Evolutionary conservation across 2,329 filamentous ascomycete genomes (phyloP).

Genomic region (Aspergillus thermomutatus): DNA sequence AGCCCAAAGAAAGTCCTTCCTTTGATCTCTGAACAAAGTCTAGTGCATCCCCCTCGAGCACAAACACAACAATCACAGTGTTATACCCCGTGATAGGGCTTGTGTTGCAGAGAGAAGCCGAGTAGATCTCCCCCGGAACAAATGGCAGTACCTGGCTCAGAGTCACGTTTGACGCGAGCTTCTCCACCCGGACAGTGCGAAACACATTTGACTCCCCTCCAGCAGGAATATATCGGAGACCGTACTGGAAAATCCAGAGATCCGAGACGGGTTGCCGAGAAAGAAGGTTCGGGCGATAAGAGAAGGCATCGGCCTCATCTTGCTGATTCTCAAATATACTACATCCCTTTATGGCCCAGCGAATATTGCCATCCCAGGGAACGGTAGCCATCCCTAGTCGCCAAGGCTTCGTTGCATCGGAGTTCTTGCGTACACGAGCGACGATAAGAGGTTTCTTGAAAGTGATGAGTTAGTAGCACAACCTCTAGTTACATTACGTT

Average conservation of each 20-base stretch:
- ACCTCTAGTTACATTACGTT: not conserved
- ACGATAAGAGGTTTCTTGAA: not conserved
- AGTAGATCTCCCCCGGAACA: slow-evolving; percentile 26
- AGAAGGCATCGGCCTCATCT: slow-evolving; percentile 18
- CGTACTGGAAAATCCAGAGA: slow-evolving; percentile 28
- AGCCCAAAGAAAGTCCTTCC: slow-evolving; percentile 17
- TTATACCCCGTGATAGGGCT: slow-evolving; percentile 25
- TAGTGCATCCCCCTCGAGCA: slow-evolving; percentile 22
- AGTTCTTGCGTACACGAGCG: not conserved
- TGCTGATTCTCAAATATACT: slow-evolving; percentile 20
- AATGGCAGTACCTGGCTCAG: slow-evolving; percentile 23
- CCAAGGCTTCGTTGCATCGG: not conserved
- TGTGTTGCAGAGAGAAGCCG: slow-evolving; percentile 29
- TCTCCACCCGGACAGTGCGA: slow-evolving; percentile 28
- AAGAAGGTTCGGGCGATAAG: slow-evolving; percentile 8
- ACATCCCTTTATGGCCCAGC: slow-evolving; percentile 18
- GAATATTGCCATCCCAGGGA: slow-evolving; percentile 21
- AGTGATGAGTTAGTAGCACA: not conserved
- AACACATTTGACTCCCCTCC: slow-evolving; percentile 21
- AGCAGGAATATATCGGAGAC: slow-evolving; percentile 28
- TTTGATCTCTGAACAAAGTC: slow-evolving; percentile 18
- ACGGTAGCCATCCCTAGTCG: not conserved
- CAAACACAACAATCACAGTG: slow-evolving; percentile 30
- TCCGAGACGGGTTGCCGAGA: slow-evolving; percentile 8
- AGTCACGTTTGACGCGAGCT: slow-evolving; percentile 20